Evolutionary conservation across 352 stramenopile species (phyloP).

Genomic region (Saprolegnia parasitica): DNA sequence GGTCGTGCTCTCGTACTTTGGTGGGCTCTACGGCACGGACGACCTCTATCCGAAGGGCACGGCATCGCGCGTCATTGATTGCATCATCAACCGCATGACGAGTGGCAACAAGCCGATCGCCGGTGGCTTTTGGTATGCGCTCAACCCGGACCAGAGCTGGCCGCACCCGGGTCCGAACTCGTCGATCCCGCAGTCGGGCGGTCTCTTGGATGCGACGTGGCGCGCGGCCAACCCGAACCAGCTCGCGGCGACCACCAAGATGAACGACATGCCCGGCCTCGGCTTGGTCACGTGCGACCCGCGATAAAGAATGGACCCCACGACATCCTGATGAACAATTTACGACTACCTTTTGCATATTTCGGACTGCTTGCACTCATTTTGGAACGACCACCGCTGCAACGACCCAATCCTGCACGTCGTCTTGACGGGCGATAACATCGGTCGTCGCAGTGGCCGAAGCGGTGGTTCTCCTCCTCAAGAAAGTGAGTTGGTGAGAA

Average conservation of each 20-base stretch:
- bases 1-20: conserved; percentile 77
- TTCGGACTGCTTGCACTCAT: no score
- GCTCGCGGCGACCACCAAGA: conserved; percentile 48
- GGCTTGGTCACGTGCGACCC: conserved; percentile 22
- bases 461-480: no score
- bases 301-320: no score
- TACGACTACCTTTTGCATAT: no score
- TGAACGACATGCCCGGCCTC: conserved; percentile 50
- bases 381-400: no score
- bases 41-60: conserved; percentile 57
- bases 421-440: no score
- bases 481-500: no score
- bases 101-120: conserved; percentile 44
- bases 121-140: conserved; percentile 72
- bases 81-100: conserved; percentile 62
- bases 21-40: conserved; percentile 53
- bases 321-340: no score
- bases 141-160: conserved; percentile 78
- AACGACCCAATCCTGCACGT: no score
- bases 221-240: conserved; percentile 64
- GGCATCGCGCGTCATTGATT: conserved; percentile 62
- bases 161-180: conserved; percentile 67
- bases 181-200: conserved; percentile 44
- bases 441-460: no score
- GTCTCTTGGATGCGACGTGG: conserved; percentile 72